Evolutionary conservation across 106 monocot genomes (phyloP).

Genomic region (Dendrobium chrysotoxum): DNA sequence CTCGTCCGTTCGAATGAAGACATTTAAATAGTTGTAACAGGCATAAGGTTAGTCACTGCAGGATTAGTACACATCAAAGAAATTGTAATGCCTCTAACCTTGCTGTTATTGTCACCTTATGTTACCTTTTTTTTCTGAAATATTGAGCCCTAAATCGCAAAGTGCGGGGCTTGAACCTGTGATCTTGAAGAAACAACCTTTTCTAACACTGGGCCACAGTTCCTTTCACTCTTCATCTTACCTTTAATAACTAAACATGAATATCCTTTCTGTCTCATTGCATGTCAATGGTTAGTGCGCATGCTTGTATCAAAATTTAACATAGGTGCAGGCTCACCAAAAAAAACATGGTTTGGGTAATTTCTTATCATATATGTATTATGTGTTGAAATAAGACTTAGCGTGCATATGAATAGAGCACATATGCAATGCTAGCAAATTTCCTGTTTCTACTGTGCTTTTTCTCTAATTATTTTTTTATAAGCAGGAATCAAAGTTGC

Average conservation of each 20-base stretch:
- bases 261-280: no score
- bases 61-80: neutral
- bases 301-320: neutral
- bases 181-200: no score
- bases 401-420: neutral
- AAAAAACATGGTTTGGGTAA: neutral
- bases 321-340: neutral
- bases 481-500: slow-evolving; percentile 19
- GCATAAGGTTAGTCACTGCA: neutral
- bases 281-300: neutral
- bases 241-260: no score
- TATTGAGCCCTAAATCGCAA: no score
- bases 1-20: neutral
- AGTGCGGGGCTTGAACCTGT: no score
- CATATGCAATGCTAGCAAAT: neutral
- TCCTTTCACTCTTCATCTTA: no score
- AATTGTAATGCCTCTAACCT: neutral
- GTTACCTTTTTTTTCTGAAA: neutral
- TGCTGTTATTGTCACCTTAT: neutral
- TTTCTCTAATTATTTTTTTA: neutral
- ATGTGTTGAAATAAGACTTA: neutral
- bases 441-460: neutral
- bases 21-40: neutral
- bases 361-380: neutral
- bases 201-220: no score